A percentile compares a stretch with the other conserved stretches of the same genome.
Evolutionary conservation across 2,329 filamentous ascomycete genomes (phyloP).

Genomic region (Diaporthe batatas): DNA sequence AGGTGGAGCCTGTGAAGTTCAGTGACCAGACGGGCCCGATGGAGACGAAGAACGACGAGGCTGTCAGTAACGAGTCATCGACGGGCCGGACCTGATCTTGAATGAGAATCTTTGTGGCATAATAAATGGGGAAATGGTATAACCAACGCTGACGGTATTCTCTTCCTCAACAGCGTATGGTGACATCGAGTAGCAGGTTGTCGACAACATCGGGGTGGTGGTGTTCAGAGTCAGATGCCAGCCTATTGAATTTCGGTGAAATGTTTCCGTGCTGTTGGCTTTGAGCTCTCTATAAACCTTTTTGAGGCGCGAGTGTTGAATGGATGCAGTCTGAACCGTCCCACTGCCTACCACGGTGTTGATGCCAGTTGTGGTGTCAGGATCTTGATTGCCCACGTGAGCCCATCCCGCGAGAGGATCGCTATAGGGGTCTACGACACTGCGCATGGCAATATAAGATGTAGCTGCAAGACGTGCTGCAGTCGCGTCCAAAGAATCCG

Average conservation of each 20-base stretch:
- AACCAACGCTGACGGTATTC: too few species aligned
- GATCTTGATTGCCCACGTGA: too few species aligned
- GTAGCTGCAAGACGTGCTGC: too few species aligned
- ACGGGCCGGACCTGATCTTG: background rate
- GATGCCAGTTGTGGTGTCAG: background rate
- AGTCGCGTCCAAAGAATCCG: too few species aligned
- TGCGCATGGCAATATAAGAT: too few species aligned
- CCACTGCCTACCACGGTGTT: background rate
- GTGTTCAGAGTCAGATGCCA: background rate
- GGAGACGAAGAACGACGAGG: background rate
- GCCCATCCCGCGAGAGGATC: background rate
- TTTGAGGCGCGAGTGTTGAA: background rate
- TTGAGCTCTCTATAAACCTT: background rate
- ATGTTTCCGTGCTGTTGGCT: background rate
- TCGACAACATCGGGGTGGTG: background rate
- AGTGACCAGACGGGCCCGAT: background rate
- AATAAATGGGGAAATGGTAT: too few species aligned
- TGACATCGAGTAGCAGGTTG: background rate
- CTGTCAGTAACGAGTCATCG: too few species aligned
- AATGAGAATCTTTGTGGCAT: background rate
- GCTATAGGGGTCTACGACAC: background rate
- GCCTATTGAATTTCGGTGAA: background rate
- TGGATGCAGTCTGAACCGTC: background rate
- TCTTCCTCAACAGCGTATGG: background rate
- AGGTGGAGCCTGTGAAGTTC: background rate